A percentile compares a stretch with the other conserved stretches of the same genome.
These are phyloP conservation scores for Exophiala mesophila DNA, from an alignment of 2,329 filamentous ascomycete species.

Conservation along the genomic window DNA sequence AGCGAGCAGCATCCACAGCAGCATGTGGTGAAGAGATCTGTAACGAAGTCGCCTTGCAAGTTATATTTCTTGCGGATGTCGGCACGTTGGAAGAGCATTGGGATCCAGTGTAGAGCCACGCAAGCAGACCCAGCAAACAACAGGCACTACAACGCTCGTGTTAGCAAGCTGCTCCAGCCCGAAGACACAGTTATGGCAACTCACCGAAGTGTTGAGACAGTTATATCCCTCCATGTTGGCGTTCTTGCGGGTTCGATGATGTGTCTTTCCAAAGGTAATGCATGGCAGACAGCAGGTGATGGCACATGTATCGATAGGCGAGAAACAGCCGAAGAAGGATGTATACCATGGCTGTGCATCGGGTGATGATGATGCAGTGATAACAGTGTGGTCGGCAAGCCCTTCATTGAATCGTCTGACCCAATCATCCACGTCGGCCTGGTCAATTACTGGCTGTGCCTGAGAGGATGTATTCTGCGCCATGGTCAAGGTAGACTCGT, in stretches of 20 bases:
- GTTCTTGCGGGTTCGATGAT: constrained; percentile 29
- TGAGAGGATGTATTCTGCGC: constrained; percentile 5
- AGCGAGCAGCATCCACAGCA: constrained; percentile 55
- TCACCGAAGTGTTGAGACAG: constrained; percentile 27
- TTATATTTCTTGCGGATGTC: constrained; percentile 52
- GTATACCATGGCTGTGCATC: constrained; percentile 27
- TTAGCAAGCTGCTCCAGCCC: too few relatives aligned
- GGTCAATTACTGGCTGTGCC: constrained; percentile 8
- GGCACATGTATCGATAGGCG: constrained; percentile 30
- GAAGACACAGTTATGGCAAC: too few relatives aligned
- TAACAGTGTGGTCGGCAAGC: constrained; percentile 11
- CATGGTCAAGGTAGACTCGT: constrained; percentile 4
- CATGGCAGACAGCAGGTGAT: constrained; percentile 30
- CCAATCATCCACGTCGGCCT: constrained; percentile 15
- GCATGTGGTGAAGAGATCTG: constrained; percentile 49
- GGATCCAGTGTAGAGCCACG: constrained; percentile 35
- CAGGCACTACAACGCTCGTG: constrained; percentile 36
- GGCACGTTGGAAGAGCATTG: constrained; percentile 49
- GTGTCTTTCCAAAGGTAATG: constrained; percentile 29
- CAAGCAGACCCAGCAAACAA: constrained; percentile 31
- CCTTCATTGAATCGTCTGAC: constrained; percentile 17
- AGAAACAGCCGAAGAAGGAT: constrained; percentile 31
- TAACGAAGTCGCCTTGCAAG: constrained; percentile 46
- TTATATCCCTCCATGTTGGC: constrained; percentile 28
- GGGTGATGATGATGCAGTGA: constrained; percentile 9